These are phyloP conservation scores for Acacia crassicarpa DNA, from an alignment of 306 rosid genomes.

Conservation along the genomic window DNA sequence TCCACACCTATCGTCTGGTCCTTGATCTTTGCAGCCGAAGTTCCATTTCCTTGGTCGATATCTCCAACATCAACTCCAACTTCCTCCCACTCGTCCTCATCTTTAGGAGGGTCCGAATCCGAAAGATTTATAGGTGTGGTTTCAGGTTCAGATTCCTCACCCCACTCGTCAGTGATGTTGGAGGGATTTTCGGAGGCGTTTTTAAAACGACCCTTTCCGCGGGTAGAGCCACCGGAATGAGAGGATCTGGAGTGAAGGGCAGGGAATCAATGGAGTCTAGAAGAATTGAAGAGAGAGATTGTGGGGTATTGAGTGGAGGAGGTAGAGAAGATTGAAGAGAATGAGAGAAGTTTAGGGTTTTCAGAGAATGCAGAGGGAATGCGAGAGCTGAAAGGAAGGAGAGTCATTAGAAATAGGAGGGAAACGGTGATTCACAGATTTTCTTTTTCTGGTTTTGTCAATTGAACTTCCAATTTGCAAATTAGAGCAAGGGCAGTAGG, in stretches of 20 bases:
- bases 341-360: conserved; percentile 34
- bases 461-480: background rate
- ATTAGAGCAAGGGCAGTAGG: too few relatives aligned
- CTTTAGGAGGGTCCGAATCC: conserved; percentile 66
- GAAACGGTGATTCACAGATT: background rate
- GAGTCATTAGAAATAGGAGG: conserved; percentile 42
- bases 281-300: conserved; percentile 13
- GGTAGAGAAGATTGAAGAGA: conserved; percentile 27
- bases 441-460: background rate
- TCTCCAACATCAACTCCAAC: conserved; percentile 22
- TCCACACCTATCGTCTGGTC: too few relatives aligned
- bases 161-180: conserved; percentile 73
- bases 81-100: conserved; percentile 80
- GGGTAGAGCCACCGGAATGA: conserved; percentile 34
- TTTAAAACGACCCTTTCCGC: conserved; percentile 28
- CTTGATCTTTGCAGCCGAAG: too few relatives aligned
- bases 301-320: conserved; percentile 21
- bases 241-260: conserved; percentile 50
- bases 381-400: conserved; percentile 28
- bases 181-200: conserved; percentile 22
- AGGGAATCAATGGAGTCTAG: conserved; percentile 34
- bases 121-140: conserved; percentile 41
- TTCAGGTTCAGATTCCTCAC: conserved; percentile 54
- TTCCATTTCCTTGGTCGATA: conserved; percentile 49
- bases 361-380: conserved; percentile 33